A percentile compares a stretch with the other conserved stretches of the same genome.
Conservation (phyloP, 31 red algal genomes). For the Odonthalia washingtoniensis region DNA sequence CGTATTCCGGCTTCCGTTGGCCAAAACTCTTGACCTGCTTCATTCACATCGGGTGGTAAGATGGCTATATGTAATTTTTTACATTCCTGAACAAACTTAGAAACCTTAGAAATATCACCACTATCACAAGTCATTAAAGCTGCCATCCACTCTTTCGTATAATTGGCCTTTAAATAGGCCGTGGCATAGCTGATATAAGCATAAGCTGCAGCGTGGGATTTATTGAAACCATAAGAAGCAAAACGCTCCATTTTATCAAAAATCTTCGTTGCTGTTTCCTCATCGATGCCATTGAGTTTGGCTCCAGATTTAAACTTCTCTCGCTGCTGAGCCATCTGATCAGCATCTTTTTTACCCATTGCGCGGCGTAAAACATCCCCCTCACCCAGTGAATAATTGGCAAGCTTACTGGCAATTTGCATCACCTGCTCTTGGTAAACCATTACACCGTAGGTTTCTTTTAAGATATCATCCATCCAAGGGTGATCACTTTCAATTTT, state of each 20-base stretch:
- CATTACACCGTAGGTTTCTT: slow-evolving; percentile 93
- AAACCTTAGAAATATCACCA: too few species aligned
- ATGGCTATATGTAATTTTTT: too few species aligned
- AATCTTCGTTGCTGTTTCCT: slow-evolving; percentile 17
- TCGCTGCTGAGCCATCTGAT: slow-evolving; percentile 73
- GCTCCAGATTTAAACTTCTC: slow-evolving; percentile 32
- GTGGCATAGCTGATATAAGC: too few species aligned
- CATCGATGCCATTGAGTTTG: slow-evolving; percentile 39
- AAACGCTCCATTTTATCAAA: slow-evolving; percentile 76
- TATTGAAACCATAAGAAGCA: slow-evolving; percentile 99
- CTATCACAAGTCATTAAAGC: too few species aligned
- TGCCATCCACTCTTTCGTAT: too few species aligned
- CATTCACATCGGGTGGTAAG: too few species aligned
- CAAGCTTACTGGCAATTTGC: slow-evolving; percentile 87
- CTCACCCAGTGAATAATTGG: slow-evolving; percentile 91
- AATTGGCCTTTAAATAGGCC: too few species aligned
- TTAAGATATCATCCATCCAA: slow-evolving; percentile 81
- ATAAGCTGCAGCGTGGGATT: slow-evolving; percentile 76
- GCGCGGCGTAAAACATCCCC: slow-evolving; percentile 94
- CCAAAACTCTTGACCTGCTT: too few species aligned
- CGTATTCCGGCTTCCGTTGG: too few species aligned
- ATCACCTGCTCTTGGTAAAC: slow-evolving; percentile 99
- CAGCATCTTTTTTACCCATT: slow-evolving; percentile 73
- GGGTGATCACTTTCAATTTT: slow-evolving; percentile 81
- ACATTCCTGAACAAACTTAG: too few species aligned